These are phyloP conservation scores for Zymoseptoria brevis DNA, from an alignment of 2,329 filamentous ascomycete genomes.

Conservation along the genomic window DNA sequence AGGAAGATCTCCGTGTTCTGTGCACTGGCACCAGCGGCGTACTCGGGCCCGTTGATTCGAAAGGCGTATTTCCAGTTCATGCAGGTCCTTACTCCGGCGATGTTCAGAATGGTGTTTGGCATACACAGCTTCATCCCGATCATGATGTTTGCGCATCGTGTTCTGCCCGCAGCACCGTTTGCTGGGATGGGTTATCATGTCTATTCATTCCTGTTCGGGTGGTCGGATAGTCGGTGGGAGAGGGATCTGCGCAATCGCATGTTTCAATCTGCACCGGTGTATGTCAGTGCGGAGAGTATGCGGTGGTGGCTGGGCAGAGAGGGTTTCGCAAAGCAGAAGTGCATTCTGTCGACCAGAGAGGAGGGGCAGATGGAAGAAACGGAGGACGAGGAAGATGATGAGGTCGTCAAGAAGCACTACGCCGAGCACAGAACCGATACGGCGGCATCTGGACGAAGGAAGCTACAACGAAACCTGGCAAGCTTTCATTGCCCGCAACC, in stretches of 20 bases:
- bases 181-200: conserved; percentile 79
- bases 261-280: conserved; percentile 89
- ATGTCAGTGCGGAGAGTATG: conserved; percentile 84
- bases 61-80: conserved; percentile 92
- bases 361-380: conserved; percentile 55
- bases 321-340: conserved; percentile 77
- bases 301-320: conserved; percentile 89
- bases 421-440: conserved; percentile 19
- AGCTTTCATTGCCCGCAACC: conserved; percentile 24
- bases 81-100: conserved; percentile 63
- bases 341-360: conserved; percentile 73
- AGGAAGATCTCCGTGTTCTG: conserved; percentile 82
- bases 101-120: conserved; percentile 79
- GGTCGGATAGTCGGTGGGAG: conserved; percentile 82
- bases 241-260: conserved; percentile 67
- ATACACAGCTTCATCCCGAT: conserved; percentile 89
- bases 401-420: conserved; percentile 32
- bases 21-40: conserved; percentile 80
- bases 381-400: conserved; percentile 38
- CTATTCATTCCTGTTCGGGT: conserved; percentile 82
- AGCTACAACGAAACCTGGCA: conserved; percentile 25
- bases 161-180: conserved; percentile 61
- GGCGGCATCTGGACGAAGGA: conserved; percentile 20
- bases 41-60: conserved; percentile 76
- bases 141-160: conserved; percentile 76